A percentile compares a stretch with the other conserved stretches of the same genome.
Evolutionary conservation across 805 yeast species (phyloP).

Genomic region (Saturnispora dispora): DNA sequence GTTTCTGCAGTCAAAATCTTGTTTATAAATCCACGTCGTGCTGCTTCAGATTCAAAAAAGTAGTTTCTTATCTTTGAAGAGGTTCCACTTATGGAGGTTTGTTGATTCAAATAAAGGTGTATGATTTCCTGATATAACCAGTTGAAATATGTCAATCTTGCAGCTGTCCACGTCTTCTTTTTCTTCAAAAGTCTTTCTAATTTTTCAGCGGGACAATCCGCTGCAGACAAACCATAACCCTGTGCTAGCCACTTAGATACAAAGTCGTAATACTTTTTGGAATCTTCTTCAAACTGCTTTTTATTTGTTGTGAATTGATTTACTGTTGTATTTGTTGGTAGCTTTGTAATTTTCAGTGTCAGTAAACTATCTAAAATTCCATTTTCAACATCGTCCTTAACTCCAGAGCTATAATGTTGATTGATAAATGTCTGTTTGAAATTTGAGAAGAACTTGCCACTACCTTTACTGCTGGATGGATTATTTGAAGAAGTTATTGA

Average conservation of each 20-base stretch:
- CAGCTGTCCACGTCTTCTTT: conserved; percentile 24
- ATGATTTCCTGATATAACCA: conserved; percentile 23
- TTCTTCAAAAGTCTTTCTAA: conserved; percentile 27
- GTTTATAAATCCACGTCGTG: conserved; percentile 15
- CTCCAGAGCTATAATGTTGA: conserved; percentile 8
- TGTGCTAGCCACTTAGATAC: conserved; percentile 27
- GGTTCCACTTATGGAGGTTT: conserved; percentile 5
- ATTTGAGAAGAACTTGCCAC: conserved; percentile 5
- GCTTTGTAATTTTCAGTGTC: conserved; percentile 1
- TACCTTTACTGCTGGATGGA: conserved; percentile 13
- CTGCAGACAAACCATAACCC: conserved; percentile 18
- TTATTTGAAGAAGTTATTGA: conserved; percentile 15
- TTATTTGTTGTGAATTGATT: conserved; percentile 13
- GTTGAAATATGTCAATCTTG: conserved; percentile 25
- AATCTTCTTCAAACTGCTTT: conserved; percentile 29
- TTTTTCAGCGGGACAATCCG: conserved; percentile 10
- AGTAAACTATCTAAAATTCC: conserved; percentile 6
- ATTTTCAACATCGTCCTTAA: conserved; percentile 8
- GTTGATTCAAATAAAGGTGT: conserved; percentile 10
- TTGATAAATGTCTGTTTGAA: conserved; percentile 17
- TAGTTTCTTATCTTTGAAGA: background rate
- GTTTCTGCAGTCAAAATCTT: conserved; percentile 16
- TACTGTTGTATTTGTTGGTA: conserved; percentile 5
- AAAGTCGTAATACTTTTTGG: conserved; percentile 30
- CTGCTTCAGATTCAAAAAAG: conserved; percentile 11